Conservation (phyloP, 164 flowering plant genomes). For the Sedum album region DNA sequence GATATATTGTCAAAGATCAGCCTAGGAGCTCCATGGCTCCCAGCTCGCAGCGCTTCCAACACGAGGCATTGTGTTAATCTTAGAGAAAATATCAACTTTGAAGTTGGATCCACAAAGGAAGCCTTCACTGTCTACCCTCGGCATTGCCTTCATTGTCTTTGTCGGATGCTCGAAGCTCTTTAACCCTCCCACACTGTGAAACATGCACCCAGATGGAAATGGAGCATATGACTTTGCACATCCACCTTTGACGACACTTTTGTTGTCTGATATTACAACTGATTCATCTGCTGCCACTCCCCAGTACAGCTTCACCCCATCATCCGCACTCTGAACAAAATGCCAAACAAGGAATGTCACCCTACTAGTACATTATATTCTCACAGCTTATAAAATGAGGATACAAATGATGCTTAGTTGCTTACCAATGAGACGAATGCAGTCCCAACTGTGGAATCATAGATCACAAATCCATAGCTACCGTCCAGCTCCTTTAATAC, state of each 20-base stretch:
- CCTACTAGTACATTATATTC: neutral
- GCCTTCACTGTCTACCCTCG: too few relatives aligned
- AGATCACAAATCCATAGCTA: constrained; percentile 75
- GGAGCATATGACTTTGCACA: constrained; percentile 82
- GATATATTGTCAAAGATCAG: neutral
- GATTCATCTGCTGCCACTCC: too few relatives aligned
- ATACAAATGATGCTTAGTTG: neutral
- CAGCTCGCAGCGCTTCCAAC: constrained; percentile 67
- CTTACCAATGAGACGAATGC: constrained; percentile 61
- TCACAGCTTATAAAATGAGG: neutral
- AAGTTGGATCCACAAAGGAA: constrained; percentile 77
- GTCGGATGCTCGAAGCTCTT: constrained; percentile 73
- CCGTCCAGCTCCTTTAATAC: too few relatives aligned
- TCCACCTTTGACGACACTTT: too few relatives aligned
- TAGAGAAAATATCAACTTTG: constrained; percentile 52
- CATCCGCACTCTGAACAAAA: constrained; percentile 42
- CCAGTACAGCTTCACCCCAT: constrained; percentile 28
- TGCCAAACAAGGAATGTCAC: too few relatives aligned
- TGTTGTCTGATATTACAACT: too few relatives aligned
- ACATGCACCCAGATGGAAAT: constrained; percentile 84
- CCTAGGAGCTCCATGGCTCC: constrained; percentile 31
- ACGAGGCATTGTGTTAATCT: too few relatives aligned
- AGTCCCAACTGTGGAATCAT: constrained; percentile 42
- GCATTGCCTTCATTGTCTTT: constrained; percentile 66
- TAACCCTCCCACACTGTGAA: constrained; percentile 46